Percentiles rank a stretch among this genome's conserved stretches.
Conservation (phyloP, 805 yeast species). For the Suhomyces prunicola region DNA sequence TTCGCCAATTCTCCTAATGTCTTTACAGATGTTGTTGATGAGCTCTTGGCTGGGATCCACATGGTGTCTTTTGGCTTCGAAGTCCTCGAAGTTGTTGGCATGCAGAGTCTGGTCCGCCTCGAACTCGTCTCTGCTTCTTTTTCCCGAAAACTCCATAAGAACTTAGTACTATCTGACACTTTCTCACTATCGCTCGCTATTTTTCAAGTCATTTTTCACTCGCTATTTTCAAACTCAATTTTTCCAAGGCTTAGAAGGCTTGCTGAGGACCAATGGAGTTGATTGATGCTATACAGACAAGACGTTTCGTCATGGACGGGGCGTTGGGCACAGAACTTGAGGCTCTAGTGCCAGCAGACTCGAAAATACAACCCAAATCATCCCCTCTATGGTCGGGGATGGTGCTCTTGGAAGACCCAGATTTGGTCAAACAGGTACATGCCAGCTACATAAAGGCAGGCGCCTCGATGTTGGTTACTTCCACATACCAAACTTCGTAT, state of each 20-base stretch:
- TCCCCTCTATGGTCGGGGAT: conserved; percentile 62
- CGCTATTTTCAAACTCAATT: neutral
- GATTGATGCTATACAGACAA: neutral
- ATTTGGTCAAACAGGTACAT: conserved; percentile 46
- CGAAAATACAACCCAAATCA: conserved; percentile 17
- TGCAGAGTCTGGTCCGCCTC: conserved; percentile 16
- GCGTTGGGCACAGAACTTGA: conserved; percentile 16
- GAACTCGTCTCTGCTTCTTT: conserved; percentile 31
- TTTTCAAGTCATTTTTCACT: neutral
- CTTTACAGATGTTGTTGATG: conserved; percentile 43
- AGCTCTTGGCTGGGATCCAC: conserved; percentile 41
- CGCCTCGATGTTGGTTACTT: conserved; percentile 51
- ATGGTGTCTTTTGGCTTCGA: conserved; percentile 36
- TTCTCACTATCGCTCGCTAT: too few species aligned
- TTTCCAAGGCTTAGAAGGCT: neutral
- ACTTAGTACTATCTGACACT: too few species aligned
- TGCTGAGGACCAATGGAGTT: neutral
- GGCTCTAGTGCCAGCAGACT: conserved; percentile 15
- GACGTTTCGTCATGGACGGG: conserved; percentile 13
- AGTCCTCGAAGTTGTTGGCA: conserved; percentile 10
- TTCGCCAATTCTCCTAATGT: conserved; percentile 43
- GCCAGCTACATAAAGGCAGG: conserved; percentile 50
- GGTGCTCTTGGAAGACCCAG: conserved; percentile 45
- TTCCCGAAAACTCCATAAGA: conserved; percentile 16
- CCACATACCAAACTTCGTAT: conserved; percentile 60